Percentiles rank a stretch among this genome's conserved stretches.
Conservation (phyloP, 441 rosid species). For the Omphalea diandra region DNA sequence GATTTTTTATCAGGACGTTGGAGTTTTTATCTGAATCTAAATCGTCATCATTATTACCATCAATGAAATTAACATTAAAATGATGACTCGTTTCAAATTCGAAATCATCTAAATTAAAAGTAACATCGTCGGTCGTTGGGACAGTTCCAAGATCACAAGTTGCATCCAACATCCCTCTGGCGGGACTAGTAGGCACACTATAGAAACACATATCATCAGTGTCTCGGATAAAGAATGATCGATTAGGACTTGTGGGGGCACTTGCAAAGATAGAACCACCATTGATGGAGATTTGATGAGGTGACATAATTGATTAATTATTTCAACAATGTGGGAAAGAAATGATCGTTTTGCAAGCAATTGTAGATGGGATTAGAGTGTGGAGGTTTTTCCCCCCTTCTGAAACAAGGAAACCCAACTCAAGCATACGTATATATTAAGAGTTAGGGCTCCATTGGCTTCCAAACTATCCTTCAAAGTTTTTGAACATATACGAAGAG, state of each 20-base stretch:
- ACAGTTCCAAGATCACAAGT: background rate
- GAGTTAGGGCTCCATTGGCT: constrained; percentile 14
- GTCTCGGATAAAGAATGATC: background rate
- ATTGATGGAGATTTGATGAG: background rate
- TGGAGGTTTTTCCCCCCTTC: constrained; percentile 15
- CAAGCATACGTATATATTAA: constrained; percentile 11
- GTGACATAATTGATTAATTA: background rate
- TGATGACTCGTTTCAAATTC: constrained; percentile 32
- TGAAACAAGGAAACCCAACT: constrained; percentile 17
- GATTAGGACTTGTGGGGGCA: constrained; percentile 32
- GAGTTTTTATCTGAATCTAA: constrained; percentile 14
- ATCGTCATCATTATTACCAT: background rate
- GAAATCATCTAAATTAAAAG: constrained; percentile 3
- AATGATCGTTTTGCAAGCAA: background rate
- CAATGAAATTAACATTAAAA: background rate
- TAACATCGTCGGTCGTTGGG: background rate
- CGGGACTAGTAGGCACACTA: constrained; percentile 33
- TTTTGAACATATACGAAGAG: constrained; percentile 12
- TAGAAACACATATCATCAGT: constrained; percentile 22
- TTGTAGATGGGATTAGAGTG: constrained; percentile 12
- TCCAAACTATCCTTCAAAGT: constrained; percentile 31
- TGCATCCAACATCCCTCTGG: background rate
- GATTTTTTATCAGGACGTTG: background rate
- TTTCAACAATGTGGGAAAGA: background rate
- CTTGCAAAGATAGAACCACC: constrained; percentile 16